These are phyloP conservation scores for Bipolaris cookei DNA, from an alignment of 2,329 filamentous ascomycete species.

Conservation along the genomic window DNA sequence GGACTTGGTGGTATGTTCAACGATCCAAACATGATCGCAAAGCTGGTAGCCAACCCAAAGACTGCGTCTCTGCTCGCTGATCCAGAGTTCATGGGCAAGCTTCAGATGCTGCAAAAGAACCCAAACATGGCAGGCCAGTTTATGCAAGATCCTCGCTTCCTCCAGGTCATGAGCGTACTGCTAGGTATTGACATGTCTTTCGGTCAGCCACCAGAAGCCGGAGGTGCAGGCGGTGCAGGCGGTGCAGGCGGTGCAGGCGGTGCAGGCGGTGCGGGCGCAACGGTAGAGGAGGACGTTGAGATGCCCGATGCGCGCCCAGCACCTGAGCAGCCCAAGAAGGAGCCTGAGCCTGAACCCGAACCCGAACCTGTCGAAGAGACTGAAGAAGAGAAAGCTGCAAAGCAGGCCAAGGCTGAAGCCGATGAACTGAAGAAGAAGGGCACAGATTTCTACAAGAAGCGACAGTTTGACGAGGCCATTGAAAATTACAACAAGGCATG, in stretches of 20 bases:
- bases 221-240: slow-evolving; percentile 47
- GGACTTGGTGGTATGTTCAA: slow-evolving; percentile 93
- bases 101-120: slow-evolving; percentile 81
- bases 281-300: slow-evolving; percentile 73
- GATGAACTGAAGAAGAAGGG: slow-evolving; percentile 94
- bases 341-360: slow-evolving; percentile 62
- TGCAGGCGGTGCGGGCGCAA: slow-evolving; percentile 44
- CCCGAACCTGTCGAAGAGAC: slow-evolving; percentile 77
- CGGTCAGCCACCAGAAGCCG: slow-evolving; percentile 58
- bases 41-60: slow-evolving; percentile 94
- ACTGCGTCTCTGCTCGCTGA: slow-evolving; percentile 82
- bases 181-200: slow-evolving; percentile 93
- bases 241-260: too few relatives aligned
- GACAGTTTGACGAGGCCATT: slow-evolving; percentile 93
- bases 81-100: slow-evolving; percentile 85
- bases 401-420: slow-evolving; percentile 88
- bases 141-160: slow-evolving; percentile 87
- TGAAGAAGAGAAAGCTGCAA: slow-evolving; percentile 82
- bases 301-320: slow-evolving; percentile 74
- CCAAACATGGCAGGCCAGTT: slow-evolving; percentile 78
- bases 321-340: slow-evolving; percentile 62
- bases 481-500: slow-evolving; percentile 94
- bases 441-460: slow-evolving; percentile 97
- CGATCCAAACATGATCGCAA: slow-evolving; percentile 86
- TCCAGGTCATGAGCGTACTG: slow-evolving; percentile 91